Percentiles rank a stretch among this genome's conserved stretches.
Conservation (phyloP, 495 filamentous ascomycete genomes). For the Daldinia bambusicola region DNA sequence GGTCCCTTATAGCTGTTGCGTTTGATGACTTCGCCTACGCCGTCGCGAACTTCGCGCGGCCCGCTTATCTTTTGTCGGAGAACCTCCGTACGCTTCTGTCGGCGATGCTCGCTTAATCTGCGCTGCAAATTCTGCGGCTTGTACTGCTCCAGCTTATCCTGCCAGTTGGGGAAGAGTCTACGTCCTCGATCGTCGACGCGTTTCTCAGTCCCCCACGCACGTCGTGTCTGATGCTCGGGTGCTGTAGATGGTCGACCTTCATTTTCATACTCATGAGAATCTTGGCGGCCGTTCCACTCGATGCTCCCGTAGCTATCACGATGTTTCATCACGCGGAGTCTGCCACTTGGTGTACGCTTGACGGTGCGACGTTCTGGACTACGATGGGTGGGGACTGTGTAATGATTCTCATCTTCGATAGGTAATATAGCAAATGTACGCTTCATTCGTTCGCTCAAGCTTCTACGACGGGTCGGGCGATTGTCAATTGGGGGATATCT, state of each 20-base stretch:
- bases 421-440: slow-evolving; percentile 65
- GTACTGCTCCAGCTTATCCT: slow-evolving; percentile 56
- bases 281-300: slow-evolving; percentile 26
- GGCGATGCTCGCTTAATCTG: slow-evolving; percentile 67
- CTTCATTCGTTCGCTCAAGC: slow-evolving; percentile 58
- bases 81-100: slow-evolving; percentile 71
- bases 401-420: slow-evolving; percentile 50
- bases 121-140: slow-evolving; percentile 59
- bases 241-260: slow-evolving; percentile 49
- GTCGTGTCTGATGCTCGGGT: slow-evolving; percentile 42
- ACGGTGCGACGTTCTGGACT: slow-evolving; percentile 60
- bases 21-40: slow-evolving; percentile 62
- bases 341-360: slow-evolving; percentile 60
- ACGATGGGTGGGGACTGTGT: slow-evolving; percentile 50
- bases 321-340: slow-evolving; percentile 60
- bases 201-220: slow-evolving; percentile 43
- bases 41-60: slow-evolving; percentile 61
- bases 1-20: slow-evolving; percentile 49
- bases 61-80: slow-evolving; percentile 74
- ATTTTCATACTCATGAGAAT: slow-evolving; percentile 35
- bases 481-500: slow-evolving; percentile 55
- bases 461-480: slow-evolving; percentile 61
- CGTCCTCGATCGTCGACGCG: slow-evolving; percentile 44
- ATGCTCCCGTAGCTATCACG: slow-evolving; percentile 55
- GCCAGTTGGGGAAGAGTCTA: slow-evolving; percentile 50